Evolutionary conservation across 139 green algal species (phyloP), one percentile per base, ranked within the genome.

Genomic region (Pseudopediastrum boryanum): DNA sequence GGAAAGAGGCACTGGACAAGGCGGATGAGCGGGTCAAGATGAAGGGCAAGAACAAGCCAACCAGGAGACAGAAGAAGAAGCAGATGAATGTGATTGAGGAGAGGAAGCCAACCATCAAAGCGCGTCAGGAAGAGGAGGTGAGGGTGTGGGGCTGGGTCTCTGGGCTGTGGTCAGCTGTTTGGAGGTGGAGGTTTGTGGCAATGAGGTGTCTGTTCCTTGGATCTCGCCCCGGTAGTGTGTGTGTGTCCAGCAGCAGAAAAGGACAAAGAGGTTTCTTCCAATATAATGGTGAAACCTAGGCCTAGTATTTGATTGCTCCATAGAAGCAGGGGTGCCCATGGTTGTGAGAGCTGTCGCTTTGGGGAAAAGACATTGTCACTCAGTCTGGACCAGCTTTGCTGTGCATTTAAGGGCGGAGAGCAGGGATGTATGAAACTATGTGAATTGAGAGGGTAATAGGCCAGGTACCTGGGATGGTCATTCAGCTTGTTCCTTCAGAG

Each of bases 31-130:
- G 94, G 85, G 87, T 77, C 36, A 87, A 85, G 52, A 95, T 97
- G 92, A 98, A 98, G 89, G 95, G 95, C 76, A 96, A 96, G 83
- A 98, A 97, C 88, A 94, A 90, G 84, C 91, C 94, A 25, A 93
- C 71, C 27, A 86, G 90, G 80, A 85, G 88, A 51, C 87, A 93
- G 67, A 79, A 86, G 62, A 96, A 95, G 86, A 97, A 97, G 90
- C 93, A 98, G 86, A 74, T 77, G 59, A 98, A 98, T 83, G 90
- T 98, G 71, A 91, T 98, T 25, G 91, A 96, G 84, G 92, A 91
- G 61, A 85, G 83, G 66, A 88, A 87, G 67, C 78, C 83, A 0
- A 50, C 44, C 0, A 42, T 90, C 35, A 80, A 80, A 51, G 48
- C 41, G 39, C 58, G 72, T 16, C 62, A 85, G 59, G 43, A 83